A percentile compares a stretch with the other conserved stretches of the same genome.
These are phyloP conservation scores for Onygena corvina DNA, from an alignment of 2,329 filamentous ascomycete genomes.

Conservation along the genomic window DNA sequence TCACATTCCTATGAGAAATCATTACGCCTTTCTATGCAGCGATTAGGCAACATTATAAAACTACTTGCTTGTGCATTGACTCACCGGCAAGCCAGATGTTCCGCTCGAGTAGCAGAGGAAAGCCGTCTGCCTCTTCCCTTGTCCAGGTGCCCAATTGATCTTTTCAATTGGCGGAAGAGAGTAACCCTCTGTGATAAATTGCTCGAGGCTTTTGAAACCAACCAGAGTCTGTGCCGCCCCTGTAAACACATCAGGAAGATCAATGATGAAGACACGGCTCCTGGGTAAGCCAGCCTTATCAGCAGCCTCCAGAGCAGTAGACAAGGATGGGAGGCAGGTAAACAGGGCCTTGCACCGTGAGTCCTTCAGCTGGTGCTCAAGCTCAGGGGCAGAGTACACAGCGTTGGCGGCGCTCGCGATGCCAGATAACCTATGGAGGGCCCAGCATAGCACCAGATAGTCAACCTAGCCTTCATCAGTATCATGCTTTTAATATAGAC, in stretches of 20 bases:
- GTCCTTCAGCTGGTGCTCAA: slow-evolving; percentile 59
- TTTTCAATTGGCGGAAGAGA: slow-evolving; percentile 30
- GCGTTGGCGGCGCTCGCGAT: slow-evolving; percentile 65
- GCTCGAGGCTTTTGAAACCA: slow-evolving; percentile 51
- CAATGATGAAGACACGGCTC: slow-evolving; percentile 56
- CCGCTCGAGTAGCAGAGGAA: slow-evolving; percentile 73
- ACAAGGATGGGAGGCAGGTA: slow-evolving; percentile 56
- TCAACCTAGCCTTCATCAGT: slow-evolving; percentile 48
- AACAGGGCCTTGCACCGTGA: slow-evolving; percentile 59
- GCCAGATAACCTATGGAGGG: slow-evolving; percentile 62
- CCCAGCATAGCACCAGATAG: slow-evolving; percentile 59
- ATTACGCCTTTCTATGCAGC: slow-evolving; percentile 67
- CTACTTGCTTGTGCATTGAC: slow-evolving; percentile 15
- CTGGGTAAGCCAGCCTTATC: slow-evolving; percentile 51
- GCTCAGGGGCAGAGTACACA: slow-evolving; percentile 56
- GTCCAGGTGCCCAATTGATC: slow-evolving; percentile 32
- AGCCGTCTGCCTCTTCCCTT: slow-evolving; percentile 49
- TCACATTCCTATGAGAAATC: slow-evolving; percentile 69
- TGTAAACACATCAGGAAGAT: slow-evolving; percentile 47
- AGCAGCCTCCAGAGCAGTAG: slow-evolving; percentile 53
- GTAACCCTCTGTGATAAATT: slow-evolving; percentile 52
- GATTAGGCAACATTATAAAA: too few species aligned
- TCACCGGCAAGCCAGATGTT: slow-evolving; percentile 63
- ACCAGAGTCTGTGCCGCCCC: slow-evolving; percentile 35
- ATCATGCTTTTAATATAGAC: not conserved